Evolutionary conservation across 2,329 filamentous ascomycete species (phyloP), one percentile per base, ranked within the genome.

Genomic region (Aurifilum marmelostoma): DNA sequence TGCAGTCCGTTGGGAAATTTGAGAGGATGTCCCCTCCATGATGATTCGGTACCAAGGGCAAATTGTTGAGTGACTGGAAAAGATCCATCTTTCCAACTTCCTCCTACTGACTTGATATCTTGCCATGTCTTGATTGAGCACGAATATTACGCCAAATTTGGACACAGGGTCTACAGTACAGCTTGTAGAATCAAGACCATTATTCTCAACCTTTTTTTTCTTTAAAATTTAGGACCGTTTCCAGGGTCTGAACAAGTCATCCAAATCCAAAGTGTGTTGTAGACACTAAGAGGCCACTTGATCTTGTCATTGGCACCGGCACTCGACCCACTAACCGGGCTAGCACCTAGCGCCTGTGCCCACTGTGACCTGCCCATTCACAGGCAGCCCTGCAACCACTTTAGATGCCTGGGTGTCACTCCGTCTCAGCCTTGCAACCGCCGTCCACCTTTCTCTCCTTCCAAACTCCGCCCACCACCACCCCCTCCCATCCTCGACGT

Each of bases 341-440:
- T 67, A 67, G 27, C 52, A 65, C 60, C 56, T 37, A 37, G 56
- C 56, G 18, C 56, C 32, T 24, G 54, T 34, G 50, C 60, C 66
- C 66, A 67, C 66, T 37, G 43, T 37, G 39, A 27, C 59, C 54
- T 56, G 27, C 24, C 63, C 56, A 43, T 50, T 54, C 66, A 39
- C 66, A 5, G 56, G 56, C 18, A 14, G 52, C 66, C 12, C 56
- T 64, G 43, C 60, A 67, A 47, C 56, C 56, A 59, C 68, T 69
- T 62, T 66, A 59, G 58, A 54, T 32, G 58, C 58, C 59, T 67
- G 64, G 39, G 47, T 32, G 59, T 52, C 59, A 29, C 67, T 59
- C 18, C 21, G 67, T 67, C 64, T 69, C 67, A 69, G 64, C 67
- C 67, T 69, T 63, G 58, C 59, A 52, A 50, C 58, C 56, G 24